Evolutionary conservation across 2,329 filamentous ascomycete genomes (phyloP).

Genomic region (Neophaeococcomyces mojaviensis): DNA sequence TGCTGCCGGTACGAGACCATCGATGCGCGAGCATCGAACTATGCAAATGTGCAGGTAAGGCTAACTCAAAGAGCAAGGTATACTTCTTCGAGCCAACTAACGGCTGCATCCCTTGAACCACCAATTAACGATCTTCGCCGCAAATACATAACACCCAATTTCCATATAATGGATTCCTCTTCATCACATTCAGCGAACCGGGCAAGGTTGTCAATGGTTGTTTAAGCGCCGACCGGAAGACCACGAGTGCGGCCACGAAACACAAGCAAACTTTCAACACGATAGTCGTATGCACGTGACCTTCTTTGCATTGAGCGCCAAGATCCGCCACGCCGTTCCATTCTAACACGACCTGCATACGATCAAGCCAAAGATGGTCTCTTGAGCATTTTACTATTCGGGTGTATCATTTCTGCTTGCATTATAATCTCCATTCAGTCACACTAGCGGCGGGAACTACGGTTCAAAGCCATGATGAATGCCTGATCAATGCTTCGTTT

Average conservation of each 20-base stretch:
- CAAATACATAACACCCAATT: not conserved
- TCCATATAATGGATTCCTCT: not conserved
- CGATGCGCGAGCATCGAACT: not conserved
- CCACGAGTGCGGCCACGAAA: not conserved
- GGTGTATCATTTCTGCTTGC: too few relatives aligned
- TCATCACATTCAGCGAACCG: slow-evolving; percentile 5
- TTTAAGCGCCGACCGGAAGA: slow-evolving; percentile 4
- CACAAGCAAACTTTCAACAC: not conserved
- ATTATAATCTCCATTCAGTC: too few relatives aligned
- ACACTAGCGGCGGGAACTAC: too few relatives aligned
- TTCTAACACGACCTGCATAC: too few relatives aligned
- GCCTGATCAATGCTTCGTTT: too few relatives aligned
- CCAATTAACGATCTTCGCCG: not conserved
- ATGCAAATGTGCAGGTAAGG: slow-evolving; percentile 6
- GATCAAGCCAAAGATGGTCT: too few relatives aligned
- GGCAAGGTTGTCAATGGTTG: slow-evolving; percentile 4
- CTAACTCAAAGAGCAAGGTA: slow-evolving; percentile 5
- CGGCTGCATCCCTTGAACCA: not conserved
- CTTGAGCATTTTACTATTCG: too few relatives aligned
- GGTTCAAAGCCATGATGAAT: too few relatives aligned
- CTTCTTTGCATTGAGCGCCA: not conserved
- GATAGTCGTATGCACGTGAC: not conserved
- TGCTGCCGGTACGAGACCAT: not conserved
- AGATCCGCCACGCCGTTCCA: too few relatives aligned
- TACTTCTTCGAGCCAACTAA: not conserved